These are phyloP conservation scores for Hyphopichia pseudoburtonii DNA, from an alignment of 1,139 yeast species.

Conservation along the genomic window DNA sequence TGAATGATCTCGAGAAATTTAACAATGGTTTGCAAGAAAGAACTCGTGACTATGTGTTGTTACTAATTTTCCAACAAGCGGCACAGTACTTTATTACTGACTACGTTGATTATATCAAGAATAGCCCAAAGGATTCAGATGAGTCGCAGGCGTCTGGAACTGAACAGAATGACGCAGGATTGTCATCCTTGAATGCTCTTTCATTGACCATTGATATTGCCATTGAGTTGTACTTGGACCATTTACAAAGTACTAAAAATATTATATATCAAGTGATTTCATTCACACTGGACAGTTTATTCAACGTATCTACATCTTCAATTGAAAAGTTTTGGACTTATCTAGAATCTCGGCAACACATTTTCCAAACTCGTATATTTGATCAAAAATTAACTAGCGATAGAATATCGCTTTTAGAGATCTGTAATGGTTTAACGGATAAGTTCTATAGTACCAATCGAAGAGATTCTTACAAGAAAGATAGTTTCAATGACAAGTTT, in stretches of 20 bases:
- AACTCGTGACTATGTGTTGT: conserved; percentile 17
- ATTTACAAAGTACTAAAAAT: conserved; percentile 17
- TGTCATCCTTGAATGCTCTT: conserved; percentile 16
- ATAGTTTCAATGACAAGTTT: conserved; percentile 38
- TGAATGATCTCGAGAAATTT: conserved; percentile 16
- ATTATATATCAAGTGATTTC: conserved; percentile 24
- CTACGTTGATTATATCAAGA: conserved; percentile 4
- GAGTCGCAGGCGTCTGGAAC: background rate
- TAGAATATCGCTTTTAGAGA: conserved; percentile 39
- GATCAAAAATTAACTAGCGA: conserved; percentile 30
- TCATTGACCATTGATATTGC: conserved; percentile 24
- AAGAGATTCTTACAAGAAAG: conserved; percentile 34
- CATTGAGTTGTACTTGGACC: conserved; percentile 15
- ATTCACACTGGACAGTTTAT: conserved; percentile 20
- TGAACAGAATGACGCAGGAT: conserved; percentile 3
- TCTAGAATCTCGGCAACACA: conserved; percentile 30
- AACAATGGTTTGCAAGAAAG: conserved; percentile 18
- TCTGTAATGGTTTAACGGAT: conserved; percentile 42
- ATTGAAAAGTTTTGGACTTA: conserved; percentile 37
- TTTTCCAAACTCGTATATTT: conserved; percentile 25
- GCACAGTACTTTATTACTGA: conserved; percentile 10
- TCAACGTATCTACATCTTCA: conserved; percentile 19
- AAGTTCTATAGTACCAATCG: conserved; percentile 18
- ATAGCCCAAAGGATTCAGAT: background rate
- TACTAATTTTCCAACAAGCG: conserved; percentile 19